phyloP scores from a whole-genome alignment of 169 alveolate genomes.

The Plasmodium berghei region DNA sequence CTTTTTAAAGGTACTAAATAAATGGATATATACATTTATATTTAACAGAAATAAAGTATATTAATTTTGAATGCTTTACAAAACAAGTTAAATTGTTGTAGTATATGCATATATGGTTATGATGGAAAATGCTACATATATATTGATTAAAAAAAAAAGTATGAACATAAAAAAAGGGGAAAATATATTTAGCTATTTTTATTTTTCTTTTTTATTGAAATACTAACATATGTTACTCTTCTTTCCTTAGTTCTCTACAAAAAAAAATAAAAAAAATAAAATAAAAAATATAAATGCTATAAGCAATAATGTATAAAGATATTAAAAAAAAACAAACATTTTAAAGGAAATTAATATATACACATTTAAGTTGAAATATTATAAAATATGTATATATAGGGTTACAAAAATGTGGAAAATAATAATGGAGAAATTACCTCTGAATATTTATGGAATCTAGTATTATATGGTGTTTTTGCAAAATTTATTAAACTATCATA shows the following conservation, averaged over 20 bases:
- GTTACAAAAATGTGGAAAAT: background rate
- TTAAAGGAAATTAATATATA: too few species aligned
- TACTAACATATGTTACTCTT: conserved; percentile 27
- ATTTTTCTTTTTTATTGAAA: conserved; percentile 33
- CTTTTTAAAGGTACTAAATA: too few species aligned
- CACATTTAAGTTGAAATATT: too few species aligned
- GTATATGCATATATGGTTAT: too few species aligned
- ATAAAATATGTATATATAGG: background rate
- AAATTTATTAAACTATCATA: conserved; percentile 19
- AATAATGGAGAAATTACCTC: conserved; percentile 10
- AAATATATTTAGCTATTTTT: background rate
- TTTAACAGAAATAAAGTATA: too few species aligned
- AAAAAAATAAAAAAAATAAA: background rate
- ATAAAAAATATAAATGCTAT: background rate
- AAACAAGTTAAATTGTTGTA: too few species aligned
- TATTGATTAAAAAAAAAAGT: background rate
- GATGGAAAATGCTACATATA: background rate
- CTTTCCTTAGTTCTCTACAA: conserved; percentile 46
- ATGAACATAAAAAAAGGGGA: background rate
- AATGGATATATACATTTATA: too few species aligned
- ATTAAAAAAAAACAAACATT: too few species aligned
- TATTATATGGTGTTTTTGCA: conserved; percentile 23
- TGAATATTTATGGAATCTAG: conserved; percentile 2
- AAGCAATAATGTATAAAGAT: too few species aligned
- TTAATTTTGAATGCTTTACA: too few species aligned